These are phyloP conservation scores for Amylocystis lapponica DNA, from an alignment of 768 basidiomycete genomes.

Conservation along the genomic window DNA sequence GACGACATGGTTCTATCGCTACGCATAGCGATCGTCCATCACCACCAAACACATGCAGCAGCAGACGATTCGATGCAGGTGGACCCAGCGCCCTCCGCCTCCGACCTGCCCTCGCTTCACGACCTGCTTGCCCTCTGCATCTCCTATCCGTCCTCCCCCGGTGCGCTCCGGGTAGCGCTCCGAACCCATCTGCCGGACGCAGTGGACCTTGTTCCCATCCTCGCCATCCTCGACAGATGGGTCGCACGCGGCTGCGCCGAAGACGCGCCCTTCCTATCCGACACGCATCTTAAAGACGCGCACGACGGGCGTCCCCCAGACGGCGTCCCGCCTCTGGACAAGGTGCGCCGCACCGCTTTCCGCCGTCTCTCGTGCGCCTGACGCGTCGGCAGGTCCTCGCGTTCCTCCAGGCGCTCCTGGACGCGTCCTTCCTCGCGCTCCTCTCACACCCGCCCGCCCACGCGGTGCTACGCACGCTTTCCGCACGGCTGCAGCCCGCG, in stretches of 20 bases:
- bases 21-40: constrained; percentile 34
- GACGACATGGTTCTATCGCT: constrained; percentile 53
- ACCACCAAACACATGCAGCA: constrained; percentile 21
- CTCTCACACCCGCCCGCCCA: constrained; percentile 62
- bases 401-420: constrained; percentile 63
- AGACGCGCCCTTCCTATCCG: constrained; percentile 33
- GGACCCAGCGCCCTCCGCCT: constrained; percentile 21
- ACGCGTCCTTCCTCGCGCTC: constrained; percentile 64
- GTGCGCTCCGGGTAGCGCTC: constrained; percentile 43
- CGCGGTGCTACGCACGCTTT: constrained; percentile 41
- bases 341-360: constrained; percentile 26
- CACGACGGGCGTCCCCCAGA: constrained; percentile 24
- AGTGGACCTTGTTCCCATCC: constrained; percentile 40
- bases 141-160: constrained; percentile 34
- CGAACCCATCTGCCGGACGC: constrained; percentile 44
- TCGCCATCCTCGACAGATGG: constrained; percentile 48
- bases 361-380: neutral
- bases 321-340: constrained; percentile 38
- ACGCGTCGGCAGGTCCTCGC: constrained; percentile 38
- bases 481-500: constrained; percentile 50
- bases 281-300: constrained; percentile 35
- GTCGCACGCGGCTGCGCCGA: constrained; percentile 31
- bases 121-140: constrained; percentile 34
- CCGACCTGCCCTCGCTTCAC: constrained; percentile 29
- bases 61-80: constrained; percentile 31